These are phyloP conservation scores for Flaveria brownii DNA, from an alignment of 129 eudicot species.

Conservation along the genomic window DNA sequence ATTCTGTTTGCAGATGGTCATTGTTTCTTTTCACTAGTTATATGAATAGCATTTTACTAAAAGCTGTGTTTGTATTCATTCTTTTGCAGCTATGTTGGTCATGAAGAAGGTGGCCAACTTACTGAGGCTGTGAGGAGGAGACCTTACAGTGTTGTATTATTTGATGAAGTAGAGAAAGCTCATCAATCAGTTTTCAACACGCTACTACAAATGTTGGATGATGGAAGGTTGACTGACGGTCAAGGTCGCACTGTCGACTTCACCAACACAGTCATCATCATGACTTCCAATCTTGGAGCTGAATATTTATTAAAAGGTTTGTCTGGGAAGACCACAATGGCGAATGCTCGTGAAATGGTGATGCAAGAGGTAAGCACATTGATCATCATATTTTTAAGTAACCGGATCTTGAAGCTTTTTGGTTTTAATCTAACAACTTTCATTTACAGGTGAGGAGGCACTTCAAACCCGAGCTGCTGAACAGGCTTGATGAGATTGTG, in stretches of 20 bases:
- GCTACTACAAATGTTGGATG: constrained; percentile 84
- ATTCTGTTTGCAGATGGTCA: too few relatives aligned
- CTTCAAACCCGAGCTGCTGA: constrained; percentile 83
- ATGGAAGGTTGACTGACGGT: constrained; percentile 94
- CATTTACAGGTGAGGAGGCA: constrained; percentile 71
- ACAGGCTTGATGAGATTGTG: constrained; percentile 89
- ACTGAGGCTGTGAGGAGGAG: constrained; percentile 93
- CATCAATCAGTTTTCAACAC: constrained; percentile 81
- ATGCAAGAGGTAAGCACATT: constrained; percentile 59
- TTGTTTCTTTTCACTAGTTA: background rate
- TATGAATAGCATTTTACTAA: background rate
- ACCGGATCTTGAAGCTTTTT: background rate
- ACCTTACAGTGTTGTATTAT: constrained; percentile 77
- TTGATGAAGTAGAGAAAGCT: constrained; percentile 93
- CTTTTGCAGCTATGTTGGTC: constrained; percentile 70
- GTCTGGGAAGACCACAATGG: constrained; percentile 73
- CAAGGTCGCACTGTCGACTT: constrained; percentile 95
- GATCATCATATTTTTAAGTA: background rate
- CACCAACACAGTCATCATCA: constrained; percentile 82
- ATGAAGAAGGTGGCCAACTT: constrained; percentile 96
- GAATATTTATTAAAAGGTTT: constrained; percentile 74
- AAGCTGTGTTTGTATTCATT: background rate
- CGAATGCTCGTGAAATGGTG: constrained; percentile 69
- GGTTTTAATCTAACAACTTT: background rate
- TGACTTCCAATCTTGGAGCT: constrained; percentile 97